Conservation (phyloP, 2,329 filamentous ascomycete species). For the Kalmusia sp. region DNA sequence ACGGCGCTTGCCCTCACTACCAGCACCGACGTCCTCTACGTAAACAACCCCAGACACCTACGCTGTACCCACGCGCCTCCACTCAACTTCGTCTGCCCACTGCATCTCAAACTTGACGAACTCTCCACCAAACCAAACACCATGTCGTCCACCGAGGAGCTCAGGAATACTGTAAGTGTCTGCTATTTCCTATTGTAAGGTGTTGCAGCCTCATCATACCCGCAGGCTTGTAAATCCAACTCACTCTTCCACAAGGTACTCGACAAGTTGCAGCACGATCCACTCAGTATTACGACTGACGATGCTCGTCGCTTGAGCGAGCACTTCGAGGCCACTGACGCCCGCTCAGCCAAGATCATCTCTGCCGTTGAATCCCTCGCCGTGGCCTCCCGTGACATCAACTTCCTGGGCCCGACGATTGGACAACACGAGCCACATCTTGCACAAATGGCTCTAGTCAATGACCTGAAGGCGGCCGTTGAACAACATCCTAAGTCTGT, state of each 20-base stretch:
- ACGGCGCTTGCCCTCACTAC: background rate
- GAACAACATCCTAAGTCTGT: conserved; percentile 31
- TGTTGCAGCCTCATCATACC: background rate
- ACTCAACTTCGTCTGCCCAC: background rate
- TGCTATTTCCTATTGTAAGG: background rate
- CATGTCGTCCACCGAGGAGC: background rate
- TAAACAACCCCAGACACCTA: background rate
- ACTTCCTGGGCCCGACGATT: conserved; percentile 15
- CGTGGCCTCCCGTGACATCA: conserved; percentile 28
- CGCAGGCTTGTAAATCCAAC: background rate
- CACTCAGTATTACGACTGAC: conserved; percentile 36
- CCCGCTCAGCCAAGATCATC: conserved; percentile 33
- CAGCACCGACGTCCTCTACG: conserved; percentile 1
- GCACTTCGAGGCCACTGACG: conserved; percentile 28
- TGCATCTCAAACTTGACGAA: background rate
- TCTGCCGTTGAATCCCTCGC: conserved; percentile 38
- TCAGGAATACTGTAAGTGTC: conserved; percentile 1
- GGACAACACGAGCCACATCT: conserved; percentile 21
- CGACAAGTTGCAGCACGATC: conserved; percentile 31
- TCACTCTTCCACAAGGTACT: conserved; percentile 20
- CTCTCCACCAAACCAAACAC: background rate
- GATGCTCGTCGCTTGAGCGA: conserved; percentile 40
- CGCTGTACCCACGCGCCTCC: background rate
- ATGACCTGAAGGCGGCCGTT: conserved; percentile 35
- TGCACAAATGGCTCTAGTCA: conserved; percentile 31